Percentiles rank a stretch among this genome's conserved stretches.
phyloP scores from a whole-genome alignment of 2,329 filamentous ascomycete species.

The Verruconis gallopava region DNA sequence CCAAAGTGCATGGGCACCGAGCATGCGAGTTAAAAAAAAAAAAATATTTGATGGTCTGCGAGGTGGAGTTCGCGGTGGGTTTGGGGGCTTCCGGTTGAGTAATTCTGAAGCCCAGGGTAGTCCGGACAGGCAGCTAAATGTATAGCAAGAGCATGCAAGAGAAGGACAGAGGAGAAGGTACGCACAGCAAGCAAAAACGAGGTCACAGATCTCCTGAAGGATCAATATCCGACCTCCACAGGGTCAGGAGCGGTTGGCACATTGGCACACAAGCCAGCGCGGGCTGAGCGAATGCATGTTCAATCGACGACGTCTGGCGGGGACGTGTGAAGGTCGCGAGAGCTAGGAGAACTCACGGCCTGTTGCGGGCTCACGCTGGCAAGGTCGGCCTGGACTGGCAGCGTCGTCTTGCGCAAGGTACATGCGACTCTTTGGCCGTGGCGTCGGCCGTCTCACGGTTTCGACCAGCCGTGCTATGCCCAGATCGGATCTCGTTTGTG shows the following conservation, averaged over 20 bases:
- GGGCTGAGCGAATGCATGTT: neutral
- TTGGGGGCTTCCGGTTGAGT: neutral
- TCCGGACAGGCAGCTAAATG: no score
- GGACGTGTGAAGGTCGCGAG: neutral
- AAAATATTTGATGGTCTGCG: neutral
- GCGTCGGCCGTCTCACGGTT: no score
- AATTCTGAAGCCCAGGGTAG: neutral
- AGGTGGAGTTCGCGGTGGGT: neutral
- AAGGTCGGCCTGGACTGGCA: neutral
- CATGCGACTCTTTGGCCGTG: neutral
- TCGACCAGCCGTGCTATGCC: no score
- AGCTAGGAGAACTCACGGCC: no score
- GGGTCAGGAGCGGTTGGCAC: neutral
- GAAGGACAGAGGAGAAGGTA: neutral
- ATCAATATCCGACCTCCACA: neutral
- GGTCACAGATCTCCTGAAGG: neutral
- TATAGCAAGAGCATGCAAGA: no score
- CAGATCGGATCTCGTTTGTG: conserved; percentile 1
- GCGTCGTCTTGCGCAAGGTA: neutral
- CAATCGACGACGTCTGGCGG: neutral
- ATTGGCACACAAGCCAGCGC: neutral
- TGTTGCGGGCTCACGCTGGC: no score
- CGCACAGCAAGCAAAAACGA: neutral
- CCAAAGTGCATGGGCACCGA: neutral
- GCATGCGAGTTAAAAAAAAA: neutral